Evolutionary conservation across 2,329 filamentous ascomycete species (phyloP).

Genomic region (Talaromyces albobiverticillius): DNA sequence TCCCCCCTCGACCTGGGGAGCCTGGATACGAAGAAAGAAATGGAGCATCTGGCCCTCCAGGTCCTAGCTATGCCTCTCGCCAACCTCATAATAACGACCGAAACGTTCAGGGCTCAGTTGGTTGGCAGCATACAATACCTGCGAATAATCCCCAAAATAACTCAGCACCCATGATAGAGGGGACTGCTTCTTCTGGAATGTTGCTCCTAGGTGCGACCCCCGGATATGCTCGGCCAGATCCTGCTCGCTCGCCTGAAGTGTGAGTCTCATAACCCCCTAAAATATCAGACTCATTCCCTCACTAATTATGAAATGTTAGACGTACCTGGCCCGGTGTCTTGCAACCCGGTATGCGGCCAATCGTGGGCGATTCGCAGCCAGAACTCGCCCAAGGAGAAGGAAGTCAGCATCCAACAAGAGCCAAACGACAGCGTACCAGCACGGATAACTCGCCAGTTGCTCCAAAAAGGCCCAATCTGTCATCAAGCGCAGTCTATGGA

Average conservation of each 20-base stretch:
- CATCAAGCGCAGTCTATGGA: background rate
- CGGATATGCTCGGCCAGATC: no score
- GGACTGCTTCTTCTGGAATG: background rate
- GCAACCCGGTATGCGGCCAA: no score
- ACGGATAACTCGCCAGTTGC: background rate
- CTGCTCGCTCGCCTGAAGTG: no score
- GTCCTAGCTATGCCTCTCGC: background rate
- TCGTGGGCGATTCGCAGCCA: no score
- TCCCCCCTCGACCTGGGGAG: background rate
- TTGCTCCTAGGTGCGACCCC: background rate
- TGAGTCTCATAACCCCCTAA: no score
- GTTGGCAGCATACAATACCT: background rate
- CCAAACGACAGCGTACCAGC: background rate
- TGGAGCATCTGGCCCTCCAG: background rate
- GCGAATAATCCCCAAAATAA: background rate
- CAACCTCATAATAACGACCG: background rate
- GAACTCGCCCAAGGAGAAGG: background rate
- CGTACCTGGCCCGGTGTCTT: no score
- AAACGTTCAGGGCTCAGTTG: background rate
- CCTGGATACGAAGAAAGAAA: background rate
- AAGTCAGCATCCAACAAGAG: background rate
- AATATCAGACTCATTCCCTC: no score
- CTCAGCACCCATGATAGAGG: background rate
- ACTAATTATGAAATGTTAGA: no score
- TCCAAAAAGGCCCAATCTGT: background rate